phyloP scores from a whole-genome alignment of 2,329 filamentous ascomycete species.

The Cladophialophora bantiana region DNA sequence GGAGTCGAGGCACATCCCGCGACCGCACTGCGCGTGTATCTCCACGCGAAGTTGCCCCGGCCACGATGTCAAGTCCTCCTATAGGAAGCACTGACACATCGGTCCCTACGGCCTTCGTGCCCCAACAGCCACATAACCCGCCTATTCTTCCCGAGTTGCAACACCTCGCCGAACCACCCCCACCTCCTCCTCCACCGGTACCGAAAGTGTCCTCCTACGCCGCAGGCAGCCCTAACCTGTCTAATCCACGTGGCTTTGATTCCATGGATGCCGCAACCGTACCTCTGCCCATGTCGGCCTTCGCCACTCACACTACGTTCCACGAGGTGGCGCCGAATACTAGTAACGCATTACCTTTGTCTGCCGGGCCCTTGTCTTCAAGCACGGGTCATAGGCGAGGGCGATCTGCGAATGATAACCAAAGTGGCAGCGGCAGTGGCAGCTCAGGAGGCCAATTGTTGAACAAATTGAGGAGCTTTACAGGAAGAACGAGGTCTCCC shows the following conservation, averaged over 20 bases:
- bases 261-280: slow-evolving; percentile 27
- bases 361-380: slow-evolving; percentile 28
- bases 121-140: slow-evolving; percentile 44
- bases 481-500: slow-evolving; percentile 66
- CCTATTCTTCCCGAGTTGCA: slow-evolving; percentile 67
- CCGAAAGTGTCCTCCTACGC: slow-evolving; percentile 12
- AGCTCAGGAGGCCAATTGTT: slow-evolving; percentile 53
- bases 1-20: slow-evolving; percentile 56
- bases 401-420: slow-evolving; percentile 61
- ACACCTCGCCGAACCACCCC: slow-evolving; percentile 61
- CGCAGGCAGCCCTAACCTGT: slow-evolving; percentile 42
- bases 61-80: slow-evolving; percentile 18
- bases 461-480: slow-evolving; percentile 60
- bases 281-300: slow-evolving; percentile 44
- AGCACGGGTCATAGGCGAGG: slow-evolving; percentile 55
- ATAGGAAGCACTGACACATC: slow-evolving; percentile 5
- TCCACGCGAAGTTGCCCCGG: slow-evolving; percentile 23
- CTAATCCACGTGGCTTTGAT: slow-evolving; percentile 48
- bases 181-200: slow-evolving; percentile 35
- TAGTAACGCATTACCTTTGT: slow-evolving; percentile 45
- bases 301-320: slow-evolving; percentile 42
- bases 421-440: slow-evolving; percentile 41
- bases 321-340: slow-evolving; percentile 35
- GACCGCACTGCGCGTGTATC: slow-evolving; percentile 38
- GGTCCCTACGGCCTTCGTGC: slow-evolving; percentile 1